These are phyloP conservation scores for Dendrocalamus latiflorus DNA, from an alignment of 202 grass and related monocot species.

Conservation along the genomic window DNA sequence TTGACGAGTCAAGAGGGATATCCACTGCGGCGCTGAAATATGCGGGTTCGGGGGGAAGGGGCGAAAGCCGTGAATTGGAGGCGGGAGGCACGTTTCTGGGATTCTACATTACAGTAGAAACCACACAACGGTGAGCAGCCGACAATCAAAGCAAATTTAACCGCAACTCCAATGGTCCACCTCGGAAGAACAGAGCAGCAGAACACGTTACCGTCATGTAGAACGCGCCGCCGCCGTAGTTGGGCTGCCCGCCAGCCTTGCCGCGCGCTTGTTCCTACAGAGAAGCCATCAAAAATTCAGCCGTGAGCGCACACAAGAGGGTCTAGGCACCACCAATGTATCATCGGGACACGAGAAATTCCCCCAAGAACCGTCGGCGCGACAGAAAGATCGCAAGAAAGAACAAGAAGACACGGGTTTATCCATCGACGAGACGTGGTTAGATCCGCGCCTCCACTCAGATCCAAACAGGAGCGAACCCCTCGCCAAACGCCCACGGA, in stretches of 20 bases:
- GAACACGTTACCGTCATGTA: constrained; percentile 50
- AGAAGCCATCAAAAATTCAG: not conserved
- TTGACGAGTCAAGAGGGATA: constrained; percentile 78
- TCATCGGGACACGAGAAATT: not conserved
- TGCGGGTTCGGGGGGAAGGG: constrained; percentile 78
- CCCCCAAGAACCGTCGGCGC: not conserved
- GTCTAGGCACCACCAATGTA: constrained; percentile 17
- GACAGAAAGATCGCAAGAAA: not conserved
- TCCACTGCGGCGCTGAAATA: constrained; percentile 69
- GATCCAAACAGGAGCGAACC: constrained; percentile 19
- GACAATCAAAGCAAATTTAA: not conserved
- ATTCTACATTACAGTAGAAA: constrained; percentile 48
- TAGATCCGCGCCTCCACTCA: constrained; percentile 24
- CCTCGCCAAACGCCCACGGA: not conserved
- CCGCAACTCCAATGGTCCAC: not conserved
- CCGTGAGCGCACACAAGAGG: not conserved
- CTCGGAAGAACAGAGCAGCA: not conserved
- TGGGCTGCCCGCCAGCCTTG: constrained; percentile 56
- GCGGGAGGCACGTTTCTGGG: constrained; percentile 56
- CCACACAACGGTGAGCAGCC: not conserved
- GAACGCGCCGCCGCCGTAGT: constrained; percentile 53
- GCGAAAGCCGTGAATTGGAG: constrained; percentile 78
- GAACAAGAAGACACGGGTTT: not conserved
- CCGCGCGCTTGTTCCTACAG: constrained; percentile 44
- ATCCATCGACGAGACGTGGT: not conserved